Percentiles rank a stretch among this genome's conserved stretches.
These are phyloP conservation scores for Didymella keratinophila DNA, from an alignment of 2,329 filamentous ascomycete species.

Conservation along the genomic window DNA sequence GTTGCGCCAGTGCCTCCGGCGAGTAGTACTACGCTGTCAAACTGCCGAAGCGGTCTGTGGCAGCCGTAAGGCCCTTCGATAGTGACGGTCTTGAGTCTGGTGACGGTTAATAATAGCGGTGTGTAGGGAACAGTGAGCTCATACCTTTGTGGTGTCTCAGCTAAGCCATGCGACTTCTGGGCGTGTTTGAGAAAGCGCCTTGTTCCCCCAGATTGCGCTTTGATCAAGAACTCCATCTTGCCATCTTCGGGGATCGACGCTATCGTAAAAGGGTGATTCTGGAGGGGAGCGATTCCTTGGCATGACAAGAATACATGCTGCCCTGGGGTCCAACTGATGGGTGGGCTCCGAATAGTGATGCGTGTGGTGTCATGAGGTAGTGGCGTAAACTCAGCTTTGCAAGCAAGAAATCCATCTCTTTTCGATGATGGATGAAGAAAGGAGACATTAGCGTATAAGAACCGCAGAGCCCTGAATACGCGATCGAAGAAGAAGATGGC, in stretches of 20 bases:
- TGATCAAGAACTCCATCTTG: constrained; percentile 65
- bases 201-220: constrained; percentile 63
- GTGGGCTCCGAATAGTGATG: constrained; percentile 63
- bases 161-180: constrained; percentile 48
- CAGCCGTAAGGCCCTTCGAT: constrained; percentile 64
- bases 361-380: constrained; percentile 64
- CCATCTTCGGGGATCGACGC: constrained; percentile 63
- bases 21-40: constrained; percentile 67
- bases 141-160: constrained; percentile 25
- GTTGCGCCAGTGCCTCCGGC: constrained; percentile 68
- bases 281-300: constrained; percentile 64
- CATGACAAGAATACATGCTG: constrained; percentile 70
- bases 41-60: constrained; percentile 63
- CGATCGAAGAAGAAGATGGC: constrained; percentile 70
- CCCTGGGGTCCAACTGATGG: constrained; percentile 66
- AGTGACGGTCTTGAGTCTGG: constrained; percentile 50
- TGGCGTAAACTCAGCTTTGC: constrained; percentile 52
- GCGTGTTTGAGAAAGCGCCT: constrained; percentile 61
- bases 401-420: constrained; percentile 44
- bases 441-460: constrained; percentile 52
- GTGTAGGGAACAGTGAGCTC: background rate
- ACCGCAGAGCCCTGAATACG: constrained; percentile 54
- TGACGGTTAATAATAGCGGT: constrained; percentile 1
- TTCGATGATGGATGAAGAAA: constrained; percentile 49
- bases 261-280: constrained; percentile 72